A percentile compares a stretch with the other conserved stretches of the same genome.
Conservation (phyloP, 1,139 yeast species). For the Geotrichum reessii region DNA sequence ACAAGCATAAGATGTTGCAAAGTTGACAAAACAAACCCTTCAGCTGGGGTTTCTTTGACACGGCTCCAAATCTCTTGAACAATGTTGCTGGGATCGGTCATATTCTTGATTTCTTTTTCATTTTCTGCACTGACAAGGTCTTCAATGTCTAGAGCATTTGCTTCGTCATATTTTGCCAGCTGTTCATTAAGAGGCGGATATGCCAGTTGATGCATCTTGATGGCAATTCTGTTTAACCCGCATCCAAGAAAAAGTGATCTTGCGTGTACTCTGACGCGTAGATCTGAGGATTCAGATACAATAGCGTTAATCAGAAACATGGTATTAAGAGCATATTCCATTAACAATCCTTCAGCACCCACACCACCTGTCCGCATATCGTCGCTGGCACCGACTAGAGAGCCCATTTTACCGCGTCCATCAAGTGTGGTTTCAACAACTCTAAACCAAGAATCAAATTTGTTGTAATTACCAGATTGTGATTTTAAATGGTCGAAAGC, state of each 20-base stretch:
- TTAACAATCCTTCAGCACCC: slow-evolving; percentile 60
- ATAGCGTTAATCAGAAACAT: slow-evolving; percentile 71
- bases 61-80: slow-evolving; percentile 48
- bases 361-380: slow-evolving; percentile 63
- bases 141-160: slow-evolving; percentile 65
- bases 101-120: slow-evolving; percentile 44
- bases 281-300: slow-evolving; percentile 56
- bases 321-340: slow-evolving; percentile 76
- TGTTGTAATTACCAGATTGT: slow-evolving; percentile 55
- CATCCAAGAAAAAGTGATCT: slow-evolving; percentile 74
- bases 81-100: slow-evolving; percentile 65
- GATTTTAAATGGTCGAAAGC: slow-evolving; percentile 60
- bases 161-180: slow-evolving; percentile 56
- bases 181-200: slow-evolving; percentile 62
- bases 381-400: slow-evolving; percentile 87
- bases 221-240: slow-evolving; percentile 62
- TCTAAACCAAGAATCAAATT: slow-evolving; percentile 79
- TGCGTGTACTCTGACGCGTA: slow-evolving; percentile 63
- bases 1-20: slow-evolving; percentile 74
- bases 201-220: slow-evolving; percentile 55
- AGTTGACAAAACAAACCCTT: slow-evolving; percentile 65
- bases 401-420: slow-evolving; percentile 85
- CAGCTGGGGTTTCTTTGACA: slow-evolving; percentile 66
- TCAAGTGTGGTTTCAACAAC: slow-evolving; percentile 69
- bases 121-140: slow-evolving; percentile 57